phyloP scores from a whole-genome alignment of 345 rosid genomes.

The Eucalyptus sp. region DNA sequence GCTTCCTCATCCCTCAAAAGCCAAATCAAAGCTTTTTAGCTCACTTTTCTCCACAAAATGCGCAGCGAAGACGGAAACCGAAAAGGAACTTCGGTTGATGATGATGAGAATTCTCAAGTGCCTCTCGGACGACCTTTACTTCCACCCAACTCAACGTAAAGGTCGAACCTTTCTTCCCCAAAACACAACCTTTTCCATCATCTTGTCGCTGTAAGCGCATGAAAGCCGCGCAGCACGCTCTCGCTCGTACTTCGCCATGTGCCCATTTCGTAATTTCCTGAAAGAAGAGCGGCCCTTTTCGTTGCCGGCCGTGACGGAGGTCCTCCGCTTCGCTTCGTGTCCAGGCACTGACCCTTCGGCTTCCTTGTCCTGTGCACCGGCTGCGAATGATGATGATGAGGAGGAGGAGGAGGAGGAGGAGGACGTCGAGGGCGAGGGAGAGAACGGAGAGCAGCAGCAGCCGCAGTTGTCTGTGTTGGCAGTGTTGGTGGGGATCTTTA shows the following conservation, averaged over 20 bases:
- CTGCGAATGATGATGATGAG: neutral
- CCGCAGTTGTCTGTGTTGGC: conserved; percentile 47
- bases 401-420: conserved; percentile 2
- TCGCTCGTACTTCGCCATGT: neutral
- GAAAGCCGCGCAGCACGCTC: neutral
- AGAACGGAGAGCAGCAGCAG: conserved; percentile 14
- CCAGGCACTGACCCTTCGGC: conserved; percentile 12
- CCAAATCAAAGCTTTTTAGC: neutral
- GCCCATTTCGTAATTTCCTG: neutral
- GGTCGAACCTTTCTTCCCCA: neutral
- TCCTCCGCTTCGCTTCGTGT: conserved; percentile 29
- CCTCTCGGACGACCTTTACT: conserved; percentile 8
- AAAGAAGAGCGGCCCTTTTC: conserved; percentile 6
- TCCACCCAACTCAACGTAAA: conserved; percentile 24
- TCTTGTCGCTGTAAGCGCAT: neutral
- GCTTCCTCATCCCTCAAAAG: neutral
- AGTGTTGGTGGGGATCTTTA: conserved; percentile 37
- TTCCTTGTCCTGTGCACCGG: conserved; percentile 13
- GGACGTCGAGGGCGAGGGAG: conserved; percentile 4
- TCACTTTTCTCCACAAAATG: neutral
- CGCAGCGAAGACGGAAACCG: neutral
- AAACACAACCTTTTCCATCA: neutral
- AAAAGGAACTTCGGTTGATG: neutral
- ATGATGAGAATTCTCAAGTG: neutral
- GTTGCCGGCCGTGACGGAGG: conserved; percentile 59